Base-by-base conservation (phyloP, 352 stramenopile genomes). In the Globisporangium canariense region DNA sequence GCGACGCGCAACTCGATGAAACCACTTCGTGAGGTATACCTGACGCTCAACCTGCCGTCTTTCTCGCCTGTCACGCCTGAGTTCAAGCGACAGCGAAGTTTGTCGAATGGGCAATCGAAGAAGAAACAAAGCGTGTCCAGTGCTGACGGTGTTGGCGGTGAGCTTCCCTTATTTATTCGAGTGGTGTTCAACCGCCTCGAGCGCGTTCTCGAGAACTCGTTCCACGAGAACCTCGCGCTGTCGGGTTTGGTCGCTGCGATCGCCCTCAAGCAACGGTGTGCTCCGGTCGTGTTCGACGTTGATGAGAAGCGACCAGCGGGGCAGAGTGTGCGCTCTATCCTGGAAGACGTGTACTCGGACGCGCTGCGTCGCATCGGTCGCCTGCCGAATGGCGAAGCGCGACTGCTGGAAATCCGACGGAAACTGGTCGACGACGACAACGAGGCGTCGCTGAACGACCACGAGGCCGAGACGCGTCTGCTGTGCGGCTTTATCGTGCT, bases 211-310 rank as follows among this genome's bases (percentile, higher is more conserved):
- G 83, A 93, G 62, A 92, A 88, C 69, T 92, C 85, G 5, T 89
- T 96, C 46, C 72, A 91, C 5, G 87, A 93, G 63, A 96, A 94
- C 43, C 57, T 96, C 16, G 83, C 87, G 18, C 66, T 96, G 2
- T 96, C 87, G 3, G 87, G 87, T 4, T 55, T 96, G 40, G 74
- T 96, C 25, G 87, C 83, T 25, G 71, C 75, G n/a, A 66, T 96
- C 2, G 85, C 87, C 1, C 77, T 89, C 11, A 91, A 91, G 66
- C 61, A 70, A 6, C 71, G 72, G 20, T 92, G 81, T 36, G 70
- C 70, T 0, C 28, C 64, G 0, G 62, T 83, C 2, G 70, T 92
- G 38, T 91, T 91, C 58, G 82, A 91, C 41, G 52, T 86, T 38
- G 59, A 67, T 11, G 79, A 91, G 50, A 34, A 46, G 20, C 67